A percentile compares a stretch with the other conserved stretches of the same genome.
Conservation (phyloP, 1,284 basidiomycete genomes). For the Coniferiporia sulphurascens region DNA sequence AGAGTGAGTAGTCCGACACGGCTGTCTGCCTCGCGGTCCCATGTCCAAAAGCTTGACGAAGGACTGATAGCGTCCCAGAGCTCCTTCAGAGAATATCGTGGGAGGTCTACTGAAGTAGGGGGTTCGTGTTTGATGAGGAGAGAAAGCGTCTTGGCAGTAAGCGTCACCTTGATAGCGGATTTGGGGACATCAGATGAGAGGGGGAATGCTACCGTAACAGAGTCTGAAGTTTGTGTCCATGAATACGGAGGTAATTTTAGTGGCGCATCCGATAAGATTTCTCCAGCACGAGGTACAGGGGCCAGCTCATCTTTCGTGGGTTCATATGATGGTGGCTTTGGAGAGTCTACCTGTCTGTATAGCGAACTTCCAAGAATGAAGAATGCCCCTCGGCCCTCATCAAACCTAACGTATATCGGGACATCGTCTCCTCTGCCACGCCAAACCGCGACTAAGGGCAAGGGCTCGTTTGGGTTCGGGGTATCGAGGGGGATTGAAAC, state of each 20-base stretch:
- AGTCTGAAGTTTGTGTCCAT: constrained; percentile 86
- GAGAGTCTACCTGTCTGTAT: constrained; percentile 39
- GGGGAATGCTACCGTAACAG: constrained; percentile 78
- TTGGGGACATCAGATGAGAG: constrained; percentile 67
- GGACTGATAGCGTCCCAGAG: constrained; percentile 77
- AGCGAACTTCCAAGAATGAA: constrained; percentile 53
- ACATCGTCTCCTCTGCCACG: constrained; percentile 65
- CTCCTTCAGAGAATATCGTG: constrained; percentile 55
- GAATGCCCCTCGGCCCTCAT: constrained; percentile 41
- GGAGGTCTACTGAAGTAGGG: constrained; percentile 38
- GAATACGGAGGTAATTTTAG: constrained; percentile 71
- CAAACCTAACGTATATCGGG: constrained; percentile 57
- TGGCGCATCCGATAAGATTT: constrained; percentile 41
- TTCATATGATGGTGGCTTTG: constrained; percentile 37
- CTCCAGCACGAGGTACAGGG: constrained; percentile 57
- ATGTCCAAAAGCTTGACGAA: constrained; percentile 81
- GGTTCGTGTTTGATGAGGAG: constrained; percentile 49
- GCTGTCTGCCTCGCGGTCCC: constrained; percentile 68
- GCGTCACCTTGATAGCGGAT: constrained; percentile 58
- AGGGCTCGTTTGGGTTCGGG: constrained; percentile 26
- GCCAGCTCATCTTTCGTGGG: constrained; percentile 61
- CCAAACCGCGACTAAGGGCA: constrained; percentile 56
- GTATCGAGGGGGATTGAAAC: constrained; percentile 39
- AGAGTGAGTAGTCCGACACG: constrained; percentile 68
- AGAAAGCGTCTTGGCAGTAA: constrained; percentile 63